Evolutionary conservation across 177 flowering plant genomes (phyloP).

Genomic region (Vitis hybrid): DNA sequence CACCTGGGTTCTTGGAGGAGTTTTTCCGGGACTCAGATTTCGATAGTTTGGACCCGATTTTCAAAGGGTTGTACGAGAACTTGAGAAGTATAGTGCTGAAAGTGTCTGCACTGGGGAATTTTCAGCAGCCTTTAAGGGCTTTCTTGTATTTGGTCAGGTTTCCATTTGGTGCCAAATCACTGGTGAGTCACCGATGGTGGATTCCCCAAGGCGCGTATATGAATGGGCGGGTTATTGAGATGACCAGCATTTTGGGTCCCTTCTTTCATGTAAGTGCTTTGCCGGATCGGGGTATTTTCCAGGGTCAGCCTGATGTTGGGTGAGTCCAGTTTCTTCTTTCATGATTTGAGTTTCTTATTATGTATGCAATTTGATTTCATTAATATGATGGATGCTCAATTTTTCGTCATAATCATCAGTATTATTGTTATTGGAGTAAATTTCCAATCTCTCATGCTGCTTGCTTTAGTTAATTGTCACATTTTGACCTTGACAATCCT

Average conservation of each 20-base stretch:
- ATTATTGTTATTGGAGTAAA: too few species aligned
- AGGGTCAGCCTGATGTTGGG: slow-evolving; percentile 97
- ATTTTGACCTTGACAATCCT: too few species aligned
- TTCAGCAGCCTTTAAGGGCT: slow-evolving; percentile 85
- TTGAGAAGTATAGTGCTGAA: slow-evolving; percentile 75
- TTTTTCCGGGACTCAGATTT: slow-evolving; percentile 73
- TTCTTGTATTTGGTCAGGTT: slow-evolving; percentile 59
- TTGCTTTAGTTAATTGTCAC: too few species aligned
- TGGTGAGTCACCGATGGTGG: slow-evolving; percentile 92
- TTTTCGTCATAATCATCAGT: too few species aligned
- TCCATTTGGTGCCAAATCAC: slow-evolving; percentile 67
- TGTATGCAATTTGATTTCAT: not conserved
- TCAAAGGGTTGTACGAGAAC: slow-evolving; percentile 77
- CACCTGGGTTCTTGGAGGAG: slow-evolving; percentile 88
- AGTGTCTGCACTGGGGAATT: slow-evolving; percentile 85
- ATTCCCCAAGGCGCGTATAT: slow-evolving; percentile 62
- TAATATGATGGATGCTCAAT: not conserved
- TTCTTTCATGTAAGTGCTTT: slow-evolving; percentile 94
- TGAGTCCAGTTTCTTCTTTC: slow-evolving; percentile 33
- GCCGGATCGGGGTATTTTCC: slow-evolving; percentile 78
- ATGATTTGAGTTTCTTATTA: not conserved
- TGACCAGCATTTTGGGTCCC: slow-evolving; percentile 94
- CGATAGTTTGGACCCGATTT: slow-evolving; percentile 73
- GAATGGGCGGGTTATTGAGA: slow-evolving; percentile 90
- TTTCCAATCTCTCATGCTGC: too few species aligned